phyloP scores from a whole-genome alignment of 768 basidiomycete genomes.

The Neoboletus magnificus region DNA sequence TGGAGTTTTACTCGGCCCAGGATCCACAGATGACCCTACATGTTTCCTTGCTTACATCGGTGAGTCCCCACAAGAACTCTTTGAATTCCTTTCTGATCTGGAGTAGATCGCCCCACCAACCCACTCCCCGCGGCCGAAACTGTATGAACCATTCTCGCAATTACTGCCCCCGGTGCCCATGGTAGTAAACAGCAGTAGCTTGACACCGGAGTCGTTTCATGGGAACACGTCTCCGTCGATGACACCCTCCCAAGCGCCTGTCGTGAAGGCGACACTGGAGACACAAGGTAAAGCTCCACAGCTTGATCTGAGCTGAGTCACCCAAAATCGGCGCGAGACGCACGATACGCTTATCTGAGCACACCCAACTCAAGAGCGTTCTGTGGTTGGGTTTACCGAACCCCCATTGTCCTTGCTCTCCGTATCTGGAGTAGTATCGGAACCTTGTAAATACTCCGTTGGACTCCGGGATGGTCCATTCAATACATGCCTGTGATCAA shows the following conservation, averaged over 20 bases:
- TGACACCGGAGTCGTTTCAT: conserved; percentile 60
- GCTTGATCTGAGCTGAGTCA: conserved; percentile 30
- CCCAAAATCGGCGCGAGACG: neutral
- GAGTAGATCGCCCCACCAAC: conserved; percentile 50
- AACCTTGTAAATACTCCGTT: conserved; percentile 2
- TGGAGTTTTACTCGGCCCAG: conserved; percentile 72
- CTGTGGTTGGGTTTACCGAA: neutral
- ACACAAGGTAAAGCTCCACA: conserved; percentile 15
- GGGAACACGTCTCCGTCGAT: conserved; percentile 52
- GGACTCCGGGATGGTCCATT: neutral
- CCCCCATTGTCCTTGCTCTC: neutral
- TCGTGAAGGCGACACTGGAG: conserved; percentile 14
- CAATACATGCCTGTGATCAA: neutral
- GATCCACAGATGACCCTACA: conserved; percentile 50
- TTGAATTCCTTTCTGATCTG: conserved; percentile 5
- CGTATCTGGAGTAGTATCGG: neutral
- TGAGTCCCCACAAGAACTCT: conserved; percentile 33
- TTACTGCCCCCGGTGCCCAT: conserved; percentile 19
- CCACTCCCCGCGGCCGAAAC: conserved; percentile 32
- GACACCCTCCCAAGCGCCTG: conserved; percentile 23
- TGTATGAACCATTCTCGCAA: conserved; percentile 42
- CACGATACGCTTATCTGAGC: neutral
- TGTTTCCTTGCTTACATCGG: conserved; percentile 47
- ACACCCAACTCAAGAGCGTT: neutral
- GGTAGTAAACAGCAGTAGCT: conserved; percentile 34